Evolutionary conservation across 2,329 filamentous ascomycete genomes (phyloP), one percentile per base, ranked within the genome.

Genomic region (Alternaria solani): DNA sequence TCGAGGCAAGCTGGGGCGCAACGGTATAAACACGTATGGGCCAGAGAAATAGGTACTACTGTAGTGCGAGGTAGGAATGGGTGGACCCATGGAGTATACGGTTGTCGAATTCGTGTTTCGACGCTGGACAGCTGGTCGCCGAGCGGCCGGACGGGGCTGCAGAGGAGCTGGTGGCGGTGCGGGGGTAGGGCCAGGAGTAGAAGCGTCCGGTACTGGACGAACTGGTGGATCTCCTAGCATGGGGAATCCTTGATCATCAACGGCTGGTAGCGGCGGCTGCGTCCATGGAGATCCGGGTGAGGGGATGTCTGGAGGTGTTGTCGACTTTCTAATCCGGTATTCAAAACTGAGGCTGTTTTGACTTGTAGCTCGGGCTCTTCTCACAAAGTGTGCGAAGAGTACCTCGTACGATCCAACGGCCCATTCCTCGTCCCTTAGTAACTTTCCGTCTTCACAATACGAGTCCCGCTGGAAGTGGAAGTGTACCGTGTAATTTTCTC

Each of bases 391-490:
- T 23, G 46, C 46, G 36, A 9, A 38, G 2, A 46, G 28, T 25
- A 49, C 5, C 28, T 25, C 30, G 28, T 36, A 46, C 20, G 11
- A 28, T 6, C 20, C 32, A 25, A 25, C 11, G 11, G 23, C 34
- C 46, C 46, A 49, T 5, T 38, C 30, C 0, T 26, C 20, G 20
- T 49, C 20, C 20, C 8, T 38, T 9, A 49, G 16, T 1, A 49
- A 6, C 11, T 49, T 20, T 11, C 26, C 52, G 9, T 23, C 25
- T 5, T 26, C 18, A 28, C 52, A 55, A 4, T 4, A 30, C 41
- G 52, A 38, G 7, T 47, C 11, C 7, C 25, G 42, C 11, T 25
- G 30, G 7, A 52, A 47, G 32, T 60, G 57, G 7, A 60, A 18
- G n/a, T 60, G 57, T 32, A 47, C 18, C 7, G 38, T 36, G 32